Evolutionary conservation across 345 rosid genomes (phyloP).

Genomic region (Dipteronia sinensis): DNA sequence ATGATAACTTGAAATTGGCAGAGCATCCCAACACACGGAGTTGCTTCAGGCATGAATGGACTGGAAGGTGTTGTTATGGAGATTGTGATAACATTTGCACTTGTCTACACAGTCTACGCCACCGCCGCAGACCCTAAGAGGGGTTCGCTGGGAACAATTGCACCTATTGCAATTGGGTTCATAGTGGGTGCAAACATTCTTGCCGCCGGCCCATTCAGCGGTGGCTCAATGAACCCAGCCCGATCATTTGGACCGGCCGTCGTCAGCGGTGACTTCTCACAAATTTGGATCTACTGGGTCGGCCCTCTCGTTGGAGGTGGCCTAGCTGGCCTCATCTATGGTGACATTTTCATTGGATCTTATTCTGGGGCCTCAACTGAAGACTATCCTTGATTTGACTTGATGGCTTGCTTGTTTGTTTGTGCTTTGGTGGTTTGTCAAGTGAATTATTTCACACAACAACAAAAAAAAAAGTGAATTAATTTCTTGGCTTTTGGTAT

Average conservation of each 20-base stretch:
- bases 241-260: conserved; percentile 92
- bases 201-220: conserved; percentile 93
- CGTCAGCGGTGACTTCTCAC: conserved; percentile 64
- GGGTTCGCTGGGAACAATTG: conserved; percentile 71
- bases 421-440: neutral
- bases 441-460: too few species aligned
- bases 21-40: conserved; percentile 81
- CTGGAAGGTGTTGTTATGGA: conserved; percentile 71
- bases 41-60: conserved; percentile 64
- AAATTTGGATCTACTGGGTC: conserved; percentile 80
- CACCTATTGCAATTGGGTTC: conserved; percentile 88
- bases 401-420: neutral
- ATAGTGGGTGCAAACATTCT: conserved; percentile 90
- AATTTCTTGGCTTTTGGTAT: conserved; percentile 6
- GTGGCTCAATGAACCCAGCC: conserved; percentile 97
- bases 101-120: conserved; percentile 89
- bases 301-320: conserved; percentile 88
- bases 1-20: conserved; percentile 22
- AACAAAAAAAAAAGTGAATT: too few species aligned
- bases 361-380: conserved; percentile 45
- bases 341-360: conserved; percentile 68
- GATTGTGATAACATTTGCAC: conserved; percentile 69
- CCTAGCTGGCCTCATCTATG: conserved; percentile 78
- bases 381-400: conserved; percentile 31
- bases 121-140: conserved; percentile 86